Percentiles rank a stretch among this genome's conserved stretches.
Evolutionary conservation across 2,329 filamentous ascomycete species (phyloP).

Genomic region (Pseudogymnoascus sp.): DNA sequence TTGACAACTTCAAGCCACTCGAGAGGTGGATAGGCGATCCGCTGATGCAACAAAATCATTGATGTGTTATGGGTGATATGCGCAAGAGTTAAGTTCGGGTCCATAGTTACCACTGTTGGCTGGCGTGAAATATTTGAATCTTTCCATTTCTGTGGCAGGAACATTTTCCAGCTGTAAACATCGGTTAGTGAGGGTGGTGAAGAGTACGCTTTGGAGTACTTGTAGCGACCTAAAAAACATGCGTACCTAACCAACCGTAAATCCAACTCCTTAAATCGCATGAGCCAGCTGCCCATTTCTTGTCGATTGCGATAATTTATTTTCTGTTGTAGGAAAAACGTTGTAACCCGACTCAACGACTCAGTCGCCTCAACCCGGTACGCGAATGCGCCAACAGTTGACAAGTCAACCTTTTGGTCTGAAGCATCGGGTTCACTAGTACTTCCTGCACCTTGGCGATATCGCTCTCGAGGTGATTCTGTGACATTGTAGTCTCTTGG

Average conservation of each 20-base stretch:
- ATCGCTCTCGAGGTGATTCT: slow-evolving; percentile 11
- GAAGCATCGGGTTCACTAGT: slow-evolving; percentile 9
- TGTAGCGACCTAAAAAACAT: background rate
- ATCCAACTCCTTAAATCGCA: slow-evolving; percentile 40
- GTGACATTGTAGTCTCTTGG: slow-evolving; percentile 23
- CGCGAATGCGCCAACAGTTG: slow-evolving; percentile 28
- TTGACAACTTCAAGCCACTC: slow-evolving; percentile 20
- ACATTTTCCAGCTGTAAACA: slow-evolving; percentile 35
- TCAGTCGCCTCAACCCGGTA: slow-evolving; percentile 41
- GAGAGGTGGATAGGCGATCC: slow-evolving; percentile 27
- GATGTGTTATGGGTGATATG: slow-evolving; percentile 31
- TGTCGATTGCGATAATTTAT: slow-evolving; percentile 33
- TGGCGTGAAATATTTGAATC: slow-evolving; percentile 27
- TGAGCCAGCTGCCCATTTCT: slow-evolving; percentile 36
- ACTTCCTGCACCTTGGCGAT: slow-evolving; percentile 21
- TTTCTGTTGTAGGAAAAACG: slow-evolving; percentile 37
- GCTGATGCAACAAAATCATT: slow-evolving; percentile 30
- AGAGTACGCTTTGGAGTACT: background rate
- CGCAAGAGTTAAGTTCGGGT: slow-evolving; percentile 30
- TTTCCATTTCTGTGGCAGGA: slow-evolving; percentile 35
- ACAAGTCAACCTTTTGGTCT: slow-evolving; percentile 27
- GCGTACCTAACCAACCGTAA: slow-evolving; percentile 34
- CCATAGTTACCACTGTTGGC: slow-evolving; percentile 24
- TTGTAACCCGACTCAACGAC: slow-evolving; percentile 36
- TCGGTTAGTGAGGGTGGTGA: background rate